phyloP scores from a whole-genome alignment of 2,329 filamentous ascomycete genomes.

The Microcyclospora pomicola region DNA sequence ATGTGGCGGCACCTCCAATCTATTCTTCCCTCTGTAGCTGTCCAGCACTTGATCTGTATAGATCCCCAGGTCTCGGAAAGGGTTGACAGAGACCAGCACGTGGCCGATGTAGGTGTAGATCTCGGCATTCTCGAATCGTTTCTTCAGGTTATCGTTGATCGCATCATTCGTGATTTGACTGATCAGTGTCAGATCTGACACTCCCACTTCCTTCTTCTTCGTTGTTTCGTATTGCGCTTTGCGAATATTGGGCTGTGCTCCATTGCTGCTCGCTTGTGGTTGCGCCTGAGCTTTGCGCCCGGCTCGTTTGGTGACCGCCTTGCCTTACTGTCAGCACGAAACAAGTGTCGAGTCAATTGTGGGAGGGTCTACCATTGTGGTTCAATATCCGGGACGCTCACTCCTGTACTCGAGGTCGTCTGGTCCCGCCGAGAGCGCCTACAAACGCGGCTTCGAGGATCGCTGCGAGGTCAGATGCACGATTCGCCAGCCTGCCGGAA shows the following conservation, averaged over 20 bases:
- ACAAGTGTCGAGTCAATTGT: too few species aligned
- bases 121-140: slow-evolving; percentile 91
- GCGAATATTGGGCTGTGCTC: slow-evolving; percentile 57
- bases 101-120: slow-evolving; percentile 99
- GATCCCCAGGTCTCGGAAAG: slow-evolving; percentile 87
- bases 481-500: too few species aligned
- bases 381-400: too few species aligned
- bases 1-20: slow-evolving; percentile 72
- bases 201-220: slow-evolving; percentile 99
- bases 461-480: too few species aligned
- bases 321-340: not conserved
- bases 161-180: slow-evolving; percentile 99
- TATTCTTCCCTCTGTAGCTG: slow-evolving; percentile 92
- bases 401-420: too few species aligned
- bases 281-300: slow-evolving; percentile 37
- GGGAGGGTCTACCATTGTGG: too few species aligned
- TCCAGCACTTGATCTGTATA: slow-evolving; percentile 91
- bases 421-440: too few species aligned
- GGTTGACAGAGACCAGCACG: slow-evolving; percentile 97
- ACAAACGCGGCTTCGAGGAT: too few species aligned
- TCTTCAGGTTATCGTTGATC: slow-evolving; percentile 98
- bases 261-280: slow-evolving; percentile 17
- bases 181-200: slow-evolving; percentile 91
- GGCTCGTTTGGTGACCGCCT: slow-evolving; percentile 45
- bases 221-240: slow-evolving; percentile 91